Conservation (phyloP, 2,329 filamentous ascomycete species). For the Colletotrichum sp. region DNA sequence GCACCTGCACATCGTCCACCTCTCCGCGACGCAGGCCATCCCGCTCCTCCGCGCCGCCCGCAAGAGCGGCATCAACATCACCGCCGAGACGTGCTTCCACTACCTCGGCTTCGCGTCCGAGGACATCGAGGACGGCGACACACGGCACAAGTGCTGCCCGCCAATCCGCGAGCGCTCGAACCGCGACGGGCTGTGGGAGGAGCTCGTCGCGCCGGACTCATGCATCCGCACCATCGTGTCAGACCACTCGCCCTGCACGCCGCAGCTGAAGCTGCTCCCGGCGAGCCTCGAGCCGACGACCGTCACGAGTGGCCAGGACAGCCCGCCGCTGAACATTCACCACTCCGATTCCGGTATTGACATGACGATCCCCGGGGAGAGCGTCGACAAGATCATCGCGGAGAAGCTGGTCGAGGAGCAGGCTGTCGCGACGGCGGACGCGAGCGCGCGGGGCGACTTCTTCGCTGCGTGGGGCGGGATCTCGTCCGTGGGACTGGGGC, state of each 20-base stretch:
- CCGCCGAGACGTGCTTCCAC: conserved; percentile 95
- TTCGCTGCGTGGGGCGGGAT: conserved; percentile 97
- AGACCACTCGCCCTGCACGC: conserved; percentile 96
- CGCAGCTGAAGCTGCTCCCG: conserved; percentile 88
- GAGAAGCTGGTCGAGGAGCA: conserved; percentile 30
- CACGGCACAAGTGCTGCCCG: conserved; percentile 92
- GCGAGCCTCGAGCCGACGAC: conserved; percentile 52
- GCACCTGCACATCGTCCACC: conserved; percentile 90
- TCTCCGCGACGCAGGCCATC: conserved; percentile 88
- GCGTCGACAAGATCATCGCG: conserved; percentile 25
- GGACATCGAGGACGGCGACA: conserved; percentile 82
- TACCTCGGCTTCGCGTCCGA: conserved; percentile 88
- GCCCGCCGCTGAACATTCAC: conserved; percentile 35
- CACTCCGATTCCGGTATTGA: conserved; percentile 61
- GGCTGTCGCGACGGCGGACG: conserved; percentile 39
- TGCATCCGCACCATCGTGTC: conserved; percentile 92
- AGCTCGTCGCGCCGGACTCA: conserved; percentile 72
- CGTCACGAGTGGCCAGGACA: background rate
- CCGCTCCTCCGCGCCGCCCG: conserved; percentile 79
- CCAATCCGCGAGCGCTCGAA: conserved; percentile 84
- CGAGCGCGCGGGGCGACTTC: conserved; percentile 73
- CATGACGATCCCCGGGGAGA: conserved; percentile 40
- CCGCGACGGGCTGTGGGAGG: conserved; percentile 86
- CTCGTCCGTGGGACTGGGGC: conserved; percentile 87
- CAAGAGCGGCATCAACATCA: conserved; percentile 78